Conservation (phyloP, 129 eudicot genomes). For the Logfia minima region DNA sequence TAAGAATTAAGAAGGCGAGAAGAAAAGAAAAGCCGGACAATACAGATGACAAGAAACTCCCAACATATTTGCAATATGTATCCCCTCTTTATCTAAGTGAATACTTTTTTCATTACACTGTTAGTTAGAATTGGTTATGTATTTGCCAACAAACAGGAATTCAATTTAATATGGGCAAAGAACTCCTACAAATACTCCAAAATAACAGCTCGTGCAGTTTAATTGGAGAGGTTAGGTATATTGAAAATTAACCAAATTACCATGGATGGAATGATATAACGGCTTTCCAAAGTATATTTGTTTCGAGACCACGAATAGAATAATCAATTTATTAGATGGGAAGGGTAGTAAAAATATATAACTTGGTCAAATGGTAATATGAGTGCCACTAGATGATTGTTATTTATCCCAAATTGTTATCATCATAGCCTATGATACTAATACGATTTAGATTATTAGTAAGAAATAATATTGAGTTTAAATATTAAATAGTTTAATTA, state of each 20-base stretch:
- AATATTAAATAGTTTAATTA: too few relatives aligned
- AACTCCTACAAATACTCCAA: background rate
- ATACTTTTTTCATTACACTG: background rate
- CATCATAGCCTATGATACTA: background rate
- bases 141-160: background rate
- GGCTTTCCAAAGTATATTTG: background rate
- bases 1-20: background rate
- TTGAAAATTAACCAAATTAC: too few relatives aligned
- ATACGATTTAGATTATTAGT: too few relatives aligned
- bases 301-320: background rate
- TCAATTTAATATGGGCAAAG: background rate
- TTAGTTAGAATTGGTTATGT: background rate
- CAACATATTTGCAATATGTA: background rate
- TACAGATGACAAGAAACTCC: background rate
- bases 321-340: background rate
- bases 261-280: background rate
- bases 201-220: background rate
- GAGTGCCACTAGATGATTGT: background rate
- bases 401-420: background rate
- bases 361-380: too few relatives aligned
- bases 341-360: background rate
- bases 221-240: background rate
- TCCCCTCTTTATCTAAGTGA: background rate
- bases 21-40: background rate
- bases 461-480: too few relatives aligned